Conservation (phyloP, 2,329 filamentous ascomycete species). For the Ascochyta pisi region DNA sequence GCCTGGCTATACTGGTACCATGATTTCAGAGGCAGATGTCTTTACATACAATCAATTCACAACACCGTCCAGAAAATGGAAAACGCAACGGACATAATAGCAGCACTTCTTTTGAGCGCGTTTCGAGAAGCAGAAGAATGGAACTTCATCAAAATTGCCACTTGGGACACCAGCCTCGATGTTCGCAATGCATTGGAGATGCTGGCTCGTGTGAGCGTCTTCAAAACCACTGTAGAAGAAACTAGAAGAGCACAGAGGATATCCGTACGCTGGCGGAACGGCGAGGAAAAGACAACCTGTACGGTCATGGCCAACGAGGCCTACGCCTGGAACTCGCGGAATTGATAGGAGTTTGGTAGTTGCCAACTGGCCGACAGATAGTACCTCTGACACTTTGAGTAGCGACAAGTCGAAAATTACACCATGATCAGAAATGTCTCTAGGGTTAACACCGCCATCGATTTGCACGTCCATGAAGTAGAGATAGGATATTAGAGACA, state of each 20-base stretch:
- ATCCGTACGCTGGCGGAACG: neutral
- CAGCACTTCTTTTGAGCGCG: constrained; percentile 1
- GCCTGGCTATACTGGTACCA: constrained; percentile 14
- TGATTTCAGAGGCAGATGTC: constrained; percentile 5
- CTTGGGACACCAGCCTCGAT: neutral
- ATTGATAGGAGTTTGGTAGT: neutral
- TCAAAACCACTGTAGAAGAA: neutral
- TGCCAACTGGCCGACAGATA: too few relatives aligned
- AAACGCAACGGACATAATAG: neutral
- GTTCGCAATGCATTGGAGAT: neutral
- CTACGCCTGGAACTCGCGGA: constrained; percentile 1
- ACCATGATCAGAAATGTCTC: too few relatives aligned
- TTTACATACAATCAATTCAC: constrained; percentile 8
- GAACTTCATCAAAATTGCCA: constrained; percentile 5
- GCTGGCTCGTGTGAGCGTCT: neutral
- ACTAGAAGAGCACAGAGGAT: neutral
- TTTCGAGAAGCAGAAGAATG: constrained; percentile 9
- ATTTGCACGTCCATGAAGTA: too few relatives aligned
- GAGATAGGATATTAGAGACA: too few relatives aligned
- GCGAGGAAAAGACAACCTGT: neutral
- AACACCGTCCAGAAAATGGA: neutral
- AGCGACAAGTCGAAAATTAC: too few relatives aligned
- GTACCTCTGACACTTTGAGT: too few relatives aligned
- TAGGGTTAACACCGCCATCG: too few relatives aligned
- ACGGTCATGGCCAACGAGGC: neutral